Base-by-base conservation (phyloP, 371 early-diverging fungal genomes). In the Smittium mucronatum region DNA sequence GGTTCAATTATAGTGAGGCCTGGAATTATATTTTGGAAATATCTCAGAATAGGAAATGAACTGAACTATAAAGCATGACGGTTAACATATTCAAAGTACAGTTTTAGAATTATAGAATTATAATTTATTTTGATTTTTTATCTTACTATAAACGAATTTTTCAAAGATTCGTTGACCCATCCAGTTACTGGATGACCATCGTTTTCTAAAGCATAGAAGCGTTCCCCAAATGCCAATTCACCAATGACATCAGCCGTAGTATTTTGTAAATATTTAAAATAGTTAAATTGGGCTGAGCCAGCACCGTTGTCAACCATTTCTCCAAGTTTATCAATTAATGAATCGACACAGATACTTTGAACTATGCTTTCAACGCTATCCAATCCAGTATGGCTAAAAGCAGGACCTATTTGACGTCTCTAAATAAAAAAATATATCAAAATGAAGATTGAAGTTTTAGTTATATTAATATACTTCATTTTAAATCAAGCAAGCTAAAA, bases 371-470 rank as follows among this genome's bases (percentile, higher is more conserved):
- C 64, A 28, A 64, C 28, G 21, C 21, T 21, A 17, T 17, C 26
- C 30, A 64, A 21, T 21, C 57, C 57, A 47, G 17, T 47, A 64
- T 21, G 17, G 64, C 21, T 64, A 28, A 64, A 64, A 17, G 28
- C 64, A 47, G 64, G 21, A 17, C 64, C 30, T 26, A 64, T 26
- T 28, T 29, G 64, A 28, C 64, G 64, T 47, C 64, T 64, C 57
- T 57, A 57, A 57, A 57, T 21, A 57, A 17, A 57, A 21, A 17
- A 17, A 57, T 57, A 21, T 57, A 57, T 21, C 57, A 57, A 17
- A 57, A 57, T 21, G 17, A 57, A 26, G 21, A 21, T 57, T 57
- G 57, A 57, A 26, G 17, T 57, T 21, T 26, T 57, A 57, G 57
- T 26, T 21, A 17, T 26, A 57, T 57, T 21, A 57, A 57, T 57